Evolutionary conservation across 148 eudicot genomes (phyloP).

Genomic region (Rhododendron simsii): DNA sequence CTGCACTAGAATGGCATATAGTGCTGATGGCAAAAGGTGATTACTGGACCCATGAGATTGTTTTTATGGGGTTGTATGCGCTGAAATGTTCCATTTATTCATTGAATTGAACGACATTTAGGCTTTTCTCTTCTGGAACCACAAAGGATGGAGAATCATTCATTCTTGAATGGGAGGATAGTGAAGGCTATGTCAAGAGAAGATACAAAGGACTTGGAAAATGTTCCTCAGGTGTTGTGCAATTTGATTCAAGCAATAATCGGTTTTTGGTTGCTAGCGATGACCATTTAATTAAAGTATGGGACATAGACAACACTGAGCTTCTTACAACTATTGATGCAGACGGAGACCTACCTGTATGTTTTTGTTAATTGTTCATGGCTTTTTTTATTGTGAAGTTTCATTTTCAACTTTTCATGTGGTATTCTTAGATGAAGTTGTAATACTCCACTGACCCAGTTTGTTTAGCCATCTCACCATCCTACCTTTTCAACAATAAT

Average conservation of each 20-base stretch:
- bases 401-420: not conserved
- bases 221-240: slow-evolving; percentile 32
- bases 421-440: not conserved
- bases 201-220: slow-evolving; percentile 38
- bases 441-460: too few relatives aligned
- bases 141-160: slow-evolving; percentile 43
- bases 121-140: slow-evolving; percentile 56
- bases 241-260: slow-evolving; percentile 41
- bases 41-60: not conserved
- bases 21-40: slow-evolving; percentile 48
- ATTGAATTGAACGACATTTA: not conserved
- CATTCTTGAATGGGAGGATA: slow-evolving; percentile 54
- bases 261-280: slow-evolving; percentile 49
- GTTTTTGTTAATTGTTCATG: not conserved
- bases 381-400: not conserved
- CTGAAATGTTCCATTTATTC: not conserved
- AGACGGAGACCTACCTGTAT: slow-evolving; percentile 54
- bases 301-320: slow-evolving; percentile 43
- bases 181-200: slow-evolving; percentile 46
- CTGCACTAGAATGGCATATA: slow-evolving; percentile 49
- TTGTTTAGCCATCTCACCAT: too few relatives aligned
- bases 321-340: slow-evolving; percentile 36
- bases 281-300: slow-evolving; percentile 37
- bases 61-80: not conserved
- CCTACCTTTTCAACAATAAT: too few relatives aligned